phyloP scores from a whole-genome alignment of 1,284 basidiomycete species.

The Abortiporus biennis region DNA sequence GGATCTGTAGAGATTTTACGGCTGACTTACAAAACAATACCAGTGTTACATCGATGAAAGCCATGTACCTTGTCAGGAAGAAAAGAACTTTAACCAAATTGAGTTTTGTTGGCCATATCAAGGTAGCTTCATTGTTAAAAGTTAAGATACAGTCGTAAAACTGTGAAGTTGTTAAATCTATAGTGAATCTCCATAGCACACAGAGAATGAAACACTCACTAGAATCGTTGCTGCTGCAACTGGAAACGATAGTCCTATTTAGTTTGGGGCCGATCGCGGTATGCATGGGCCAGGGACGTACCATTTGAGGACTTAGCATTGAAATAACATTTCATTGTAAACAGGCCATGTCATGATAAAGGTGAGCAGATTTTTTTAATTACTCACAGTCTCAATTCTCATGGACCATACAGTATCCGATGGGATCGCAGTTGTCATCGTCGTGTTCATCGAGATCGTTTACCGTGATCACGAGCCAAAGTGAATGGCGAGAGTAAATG shows the following conservation, averaged over 20 bases:
- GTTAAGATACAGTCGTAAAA: slow-evolving; percentile 8
- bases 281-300: background rate
- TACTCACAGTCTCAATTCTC: slow-evolving; percentile 4
- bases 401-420: background rate
- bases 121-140: background rate
- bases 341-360: background rate
- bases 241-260: background rate
- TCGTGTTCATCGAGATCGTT: no score
- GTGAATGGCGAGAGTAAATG: no score
- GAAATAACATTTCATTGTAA: background rate
- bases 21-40: slow-evolving; percentile 8
- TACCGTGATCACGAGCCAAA: no score
- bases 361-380: background rate
- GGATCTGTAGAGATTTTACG: background rate
- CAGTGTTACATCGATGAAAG: slow-evolving; percentile 6
- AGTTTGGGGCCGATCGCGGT: background rate
- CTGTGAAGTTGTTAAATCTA: background rate
- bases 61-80: slow-evolving; percentile 9
- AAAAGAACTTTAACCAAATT: slow-evolving; percentile 6
- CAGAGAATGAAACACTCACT: background rate
- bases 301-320: slow-evolving; percentile 1
- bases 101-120: slow-evolving; percentile 8
- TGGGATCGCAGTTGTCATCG: no score
- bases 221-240: slow-evolving; percentile 1
- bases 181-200: background rate